These are phyloP conservation scores for Hanseniaspora taiwanica DNA, from an alignment of 805 yeast species.

Conservation along the genomic window DNA sequence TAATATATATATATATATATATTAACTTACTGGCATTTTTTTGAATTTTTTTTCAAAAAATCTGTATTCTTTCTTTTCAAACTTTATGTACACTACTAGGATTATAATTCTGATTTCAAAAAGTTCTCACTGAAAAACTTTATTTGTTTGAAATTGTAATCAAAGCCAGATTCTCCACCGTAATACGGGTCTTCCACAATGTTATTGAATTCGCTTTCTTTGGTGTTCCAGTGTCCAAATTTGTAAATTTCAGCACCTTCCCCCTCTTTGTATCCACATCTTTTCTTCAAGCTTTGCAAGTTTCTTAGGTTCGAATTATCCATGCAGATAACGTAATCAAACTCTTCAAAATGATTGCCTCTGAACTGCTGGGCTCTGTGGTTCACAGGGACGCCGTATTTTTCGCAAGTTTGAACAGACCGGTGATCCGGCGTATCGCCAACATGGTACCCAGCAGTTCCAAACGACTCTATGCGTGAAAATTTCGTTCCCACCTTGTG, in stretches of 20 bases:
- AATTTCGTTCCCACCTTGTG: conserved; percentile 32
- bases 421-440: conserved; percentile 78
- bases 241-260: conserved; percentile 31
- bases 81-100: not conserved
- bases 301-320: conserved; percentile 46
- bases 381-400: conserved; percentile 58
- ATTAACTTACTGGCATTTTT: not conserved
- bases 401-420: conserved; percentile 50
- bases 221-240: conserved; percentile 74
- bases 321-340: conserved; percentile 63
- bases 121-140: conserved; percentile 64
- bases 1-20: not conserved
- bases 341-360: conserved; percentile 36
- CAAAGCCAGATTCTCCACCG: conserved; percentile 78
- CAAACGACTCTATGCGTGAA: conserved; percentile 65
- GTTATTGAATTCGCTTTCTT: conserved; percentile 28
- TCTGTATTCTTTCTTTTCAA: not conserved
- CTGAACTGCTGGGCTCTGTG: conserved; percentile 65
- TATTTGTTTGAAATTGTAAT: conserved; percentile 62
- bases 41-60: not conserved
- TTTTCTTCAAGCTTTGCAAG: conserved; percentile 40
- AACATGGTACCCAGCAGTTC: conserved; percentile 72
- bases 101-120: conserved; percentile 17
- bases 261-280: conserved; percentile 6
- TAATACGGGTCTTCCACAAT: conserved; percentile 88